Evolutionary conservation across 768 basidiomycete species (phyloP).

Genomic region (Mrakia frigida): DNA sequence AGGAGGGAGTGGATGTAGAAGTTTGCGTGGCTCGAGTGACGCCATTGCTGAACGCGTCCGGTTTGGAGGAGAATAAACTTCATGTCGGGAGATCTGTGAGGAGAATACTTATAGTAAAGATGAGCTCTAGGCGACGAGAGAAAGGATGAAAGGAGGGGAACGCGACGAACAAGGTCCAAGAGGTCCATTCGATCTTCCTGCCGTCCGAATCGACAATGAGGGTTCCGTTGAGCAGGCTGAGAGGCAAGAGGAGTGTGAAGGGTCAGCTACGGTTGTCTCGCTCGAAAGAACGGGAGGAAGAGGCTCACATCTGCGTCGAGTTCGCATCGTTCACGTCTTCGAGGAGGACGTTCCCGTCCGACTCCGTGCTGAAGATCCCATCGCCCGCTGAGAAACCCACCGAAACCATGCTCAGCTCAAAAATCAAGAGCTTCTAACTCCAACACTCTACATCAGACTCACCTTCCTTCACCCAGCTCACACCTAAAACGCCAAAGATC

Average conservation of each 20-base stretch:
- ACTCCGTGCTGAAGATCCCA: slow-evolving; percentile 70
- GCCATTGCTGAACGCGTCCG: slow-evolving; percentile 84
- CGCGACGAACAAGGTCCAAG: neutral
- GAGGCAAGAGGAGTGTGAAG: neutral
- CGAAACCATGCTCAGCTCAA: slow-evolving; percentile 1
- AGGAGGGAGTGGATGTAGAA: slow-evolving; percentile 80
- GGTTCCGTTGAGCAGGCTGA: neutral
- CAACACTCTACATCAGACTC: slow-evolving; percentile 33
- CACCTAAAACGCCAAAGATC: slow-evolving; percentile 22
- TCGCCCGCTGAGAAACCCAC: slow-evolving; percentile 70
- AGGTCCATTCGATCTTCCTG: neutral
- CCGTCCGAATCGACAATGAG: slow-evolving; percentile 9
- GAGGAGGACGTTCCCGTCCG: slow-evolving; percentile 63
- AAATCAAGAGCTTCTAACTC: neutral
- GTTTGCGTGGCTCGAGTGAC: slow-evolving; percentile 58
- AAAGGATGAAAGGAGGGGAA: neutral
- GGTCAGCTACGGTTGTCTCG: neutral
- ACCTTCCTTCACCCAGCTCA: slow-evolving; percentile 95
- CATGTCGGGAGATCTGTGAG: slow-evolving; percentile 68
- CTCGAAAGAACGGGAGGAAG: neutral
- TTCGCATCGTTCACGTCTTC: slow-evolving; percentile 61
- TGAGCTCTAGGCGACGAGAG: neutral
- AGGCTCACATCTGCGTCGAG: slow-evolving; percentile 47
- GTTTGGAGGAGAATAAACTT: slow-evolving; percentile 78
- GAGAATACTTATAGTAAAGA: neutral